Percentiles rank a stretch among this genome's conserved stretches.
Conservation (phyloP, 2,329 filamentous ascomycete genomes). For the Camptophora hylomeconis region DNA sequence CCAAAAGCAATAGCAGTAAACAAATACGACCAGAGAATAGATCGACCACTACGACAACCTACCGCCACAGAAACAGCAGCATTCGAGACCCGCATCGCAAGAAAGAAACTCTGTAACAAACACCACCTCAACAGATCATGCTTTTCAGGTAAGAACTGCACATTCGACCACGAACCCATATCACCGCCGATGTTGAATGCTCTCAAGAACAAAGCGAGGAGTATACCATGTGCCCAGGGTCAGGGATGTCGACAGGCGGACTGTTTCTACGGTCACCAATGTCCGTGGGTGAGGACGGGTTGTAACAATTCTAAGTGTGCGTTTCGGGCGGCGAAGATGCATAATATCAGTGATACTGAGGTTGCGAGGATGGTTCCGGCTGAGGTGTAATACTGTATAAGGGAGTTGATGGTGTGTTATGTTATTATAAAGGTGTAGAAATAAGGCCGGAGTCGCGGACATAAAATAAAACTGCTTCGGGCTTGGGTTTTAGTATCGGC, state of each 20-base stretch:
- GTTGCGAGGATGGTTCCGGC: constrained; percentile 11
- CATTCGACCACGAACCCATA: constrained; percentile 35
- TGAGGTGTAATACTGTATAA: too few relatives aligned
- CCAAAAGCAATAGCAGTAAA: constrained; percentile 32
- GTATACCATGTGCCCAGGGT: constrained; percentile 29
- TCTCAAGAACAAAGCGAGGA: constrained; percentile 32
- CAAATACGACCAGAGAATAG: constrained; percentile 33
- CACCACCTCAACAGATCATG: constrained; percentile 29
- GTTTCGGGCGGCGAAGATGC: constrained; percentile 10
- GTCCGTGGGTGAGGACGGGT: constrained; percentile 12
- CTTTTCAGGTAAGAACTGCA: constrained; percentile 21
- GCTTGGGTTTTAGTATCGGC: too few relatives aligned
- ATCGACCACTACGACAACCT: constrained; percentile 28
- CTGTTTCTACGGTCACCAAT: constrained; percentile 34
- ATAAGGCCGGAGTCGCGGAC: too few relatives aligned
- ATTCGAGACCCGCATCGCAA: constrained; percentile 27
- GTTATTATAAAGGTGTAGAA: too few relatives aligned
- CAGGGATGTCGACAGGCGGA: constrained; percentile 28
- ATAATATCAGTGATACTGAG: constrained; percentile 13
- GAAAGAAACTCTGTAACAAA: constrained; percentile 37
- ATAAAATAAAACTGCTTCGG: too few relatives aligned
- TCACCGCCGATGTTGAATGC: constrained; percentile 26
- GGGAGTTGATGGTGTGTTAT: too few relatives aligned
- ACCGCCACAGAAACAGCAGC: constrained; percentile 24
- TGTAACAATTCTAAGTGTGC: constrained; percentile 12